These are phyloP conservation scores for Myxozyma melibiosi DNA, from an alignment of 805 yeast genomes.

Conservation along the genomic window DNA sequence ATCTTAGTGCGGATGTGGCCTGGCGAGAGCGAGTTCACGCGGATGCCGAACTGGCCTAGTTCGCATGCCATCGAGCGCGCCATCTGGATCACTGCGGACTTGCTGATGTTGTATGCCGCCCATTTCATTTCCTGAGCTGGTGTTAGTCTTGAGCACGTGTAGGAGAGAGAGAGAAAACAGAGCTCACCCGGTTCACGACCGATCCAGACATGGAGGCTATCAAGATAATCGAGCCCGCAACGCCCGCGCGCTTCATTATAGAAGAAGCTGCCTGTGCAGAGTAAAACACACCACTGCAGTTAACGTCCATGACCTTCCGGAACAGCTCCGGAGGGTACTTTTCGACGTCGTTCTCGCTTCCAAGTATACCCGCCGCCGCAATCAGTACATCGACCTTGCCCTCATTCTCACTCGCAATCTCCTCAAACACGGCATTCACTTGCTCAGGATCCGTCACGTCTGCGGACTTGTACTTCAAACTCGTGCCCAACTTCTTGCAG, in stretches of 20 bases:
- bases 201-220: slow-evolving; percentile 81
- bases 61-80: slow-evolving; percentile 69
- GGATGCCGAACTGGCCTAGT: slow-evolving; percentile 66
- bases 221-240: slow-evolving; percentile 70
- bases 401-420: slow-evolving; percentile 50
- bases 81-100: slow-evolving; percentile 69
- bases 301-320: slow-evolving; percentile 66
- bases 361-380: slow-evolving; percentile 72
- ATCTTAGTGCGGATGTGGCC: slow-evolving; percentile 61
- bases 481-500: slow-evolving; percentile 37
- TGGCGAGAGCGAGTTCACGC: slow-evolving; percentile 73
- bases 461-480: slow-evolving; percentile 43
- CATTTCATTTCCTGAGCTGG: slow-evolving; percentile 38
- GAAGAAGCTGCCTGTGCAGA: slow-evolving; percentile 70
- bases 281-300: slow-evolving; percentile 70
- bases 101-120: slow-evolving; percentile 62
- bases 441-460: slow-evolving; percentile 57
- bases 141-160: slow-evolving; percentile 30
- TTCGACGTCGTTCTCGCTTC: slow-evolving; percentile 50
- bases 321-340: slow-evolving; percentile 60
- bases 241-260: slow-evolving; percentile 55
- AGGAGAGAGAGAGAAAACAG: slow-evolving; percentile 58
- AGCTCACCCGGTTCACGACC: slow-evolving; percentile 71
- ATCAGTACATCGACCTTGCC: slow-evolving; percentile 66
- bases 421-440: slow-evolving; percentile 46